These are phyloP conservation scores for Hsuehochloa calcarea DNA, from an alignment of 176 grass and related monocot genomes.

Conservation along the genomic window DNA sequence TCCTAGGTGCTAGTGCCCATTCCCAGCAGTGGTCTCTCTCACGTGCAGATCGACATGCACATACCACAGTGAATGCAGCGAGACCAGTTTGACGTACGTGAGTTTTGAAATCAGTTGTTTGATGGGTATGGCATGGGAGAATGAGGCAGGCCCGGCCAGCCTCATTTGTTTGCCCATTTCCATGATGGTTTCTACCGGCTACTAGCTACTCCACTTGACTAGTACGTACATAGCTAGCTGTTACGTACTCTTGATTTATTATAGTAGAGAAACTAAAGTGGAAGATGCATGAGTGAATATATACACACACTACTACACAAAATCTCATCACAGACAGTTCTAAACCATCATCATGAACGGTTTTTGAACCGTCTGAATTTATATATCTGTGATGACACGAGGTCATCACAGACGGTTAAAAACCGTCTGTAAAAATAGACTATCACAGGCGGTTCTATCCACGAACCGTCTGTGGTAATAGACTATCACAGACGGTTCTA, in stretches of 20 bases:
- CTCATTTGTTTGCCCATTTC: constrained; percentile 10
- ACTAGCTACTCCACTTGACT: neutral
- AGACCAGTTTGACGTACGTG: neutral
- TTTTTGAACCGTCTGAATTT: too few relatives aligned
- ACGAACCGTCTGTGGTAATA: too few relatives aligned
- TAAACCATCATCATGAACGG: too few relatives aligned
- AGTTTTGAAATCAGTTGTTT: neutral
- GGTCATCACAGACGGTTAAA: too few relatives aligned
- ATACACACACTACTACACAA: too few relatives aligned
- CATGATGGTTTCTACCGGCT: neutral
- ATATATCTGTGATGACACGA: too few relatives aligned
- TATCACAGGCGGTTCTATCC: too few relatives aligned
- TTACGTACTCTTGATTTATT: neutral
- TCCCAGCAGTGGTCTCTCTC: constrained; percentile 8
- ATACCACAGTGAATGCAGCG: neutral
- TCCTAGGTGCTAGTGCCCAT: neutral
- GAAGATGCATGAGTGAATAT: neutral
- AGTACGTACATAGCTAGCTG: neutral
- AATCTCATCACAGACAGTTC: too few relatives aligned
- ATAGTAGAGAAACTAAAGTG: neutral
- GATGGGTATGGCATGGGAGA: neutral
- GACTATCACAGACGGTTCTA: too few relatives aligned
- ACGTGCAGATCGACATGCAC: neutral
- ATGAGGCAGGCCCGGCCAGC: neutral
- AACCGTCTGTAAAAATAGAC: too few relatives aligned